Base-by-base conservation (phyloP, 768 basidiomycete genomes). In the Xerocomellus amylosporus region DNA sequence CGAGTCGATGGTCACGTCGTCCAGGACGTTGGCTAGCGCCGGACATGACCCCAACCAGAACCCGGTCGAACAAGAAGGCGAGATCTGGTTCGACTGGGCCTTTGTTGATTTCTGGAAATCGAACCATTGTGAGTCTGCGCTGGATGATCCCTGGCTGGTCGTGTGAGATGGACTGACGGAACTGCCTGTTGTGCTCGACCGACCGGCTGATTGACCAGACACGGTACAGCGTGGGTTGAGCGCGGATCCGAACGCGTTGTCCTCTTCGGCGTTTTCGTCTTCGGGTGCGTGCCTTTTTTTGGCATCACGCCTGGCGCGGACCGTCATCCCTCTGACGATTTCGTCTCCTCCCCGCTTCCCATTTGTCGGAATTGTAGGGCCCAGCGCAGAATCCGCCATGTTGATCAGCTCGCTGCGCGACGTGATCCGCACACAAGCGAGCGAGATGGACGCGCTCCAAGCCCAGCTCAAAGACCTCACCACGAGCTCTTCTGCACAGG, bases 31-130 rank as follows among this genome's bases (percentile, higher is more conserved):
- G 13, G 1, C 34, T 19, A 9, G 31, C 7, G 13, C 31, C 17
- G 55, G 56, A 1, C n/a, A 34, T 4, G 51, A 19, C 15, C 51
- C 46, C 2, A 37, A 51, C 40, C 53, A 51, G 20, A 55, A 31
- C 5, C 63, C 73, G 28, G 56, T 56, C 19, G 74, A 76, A 48
- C 84, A 84, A 57, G 88, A 90, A 64, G 90, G 84, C 26, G 93
- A 94, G 71, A 79, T 97, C 37, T 98, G 97, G 97, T 90, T 98
- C 66, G 95, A 98, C 70, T 98, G 95, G 93, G 82, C 87, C 0
- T 98, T 98, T 72, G 85, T 97, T 7, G 97, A 99, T 71, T 99
- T 98, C 70, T 95, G 93, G 89, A 98, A 98, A 75, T 94, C 92
- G 43, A 95, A 96, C 66, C 97, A 94, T 66, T 92, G 96, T 96